phyloP scores from a whole-genome alignment of 1,284 basidiomycete genomes.

The Pholiota adiposa region DNA sequence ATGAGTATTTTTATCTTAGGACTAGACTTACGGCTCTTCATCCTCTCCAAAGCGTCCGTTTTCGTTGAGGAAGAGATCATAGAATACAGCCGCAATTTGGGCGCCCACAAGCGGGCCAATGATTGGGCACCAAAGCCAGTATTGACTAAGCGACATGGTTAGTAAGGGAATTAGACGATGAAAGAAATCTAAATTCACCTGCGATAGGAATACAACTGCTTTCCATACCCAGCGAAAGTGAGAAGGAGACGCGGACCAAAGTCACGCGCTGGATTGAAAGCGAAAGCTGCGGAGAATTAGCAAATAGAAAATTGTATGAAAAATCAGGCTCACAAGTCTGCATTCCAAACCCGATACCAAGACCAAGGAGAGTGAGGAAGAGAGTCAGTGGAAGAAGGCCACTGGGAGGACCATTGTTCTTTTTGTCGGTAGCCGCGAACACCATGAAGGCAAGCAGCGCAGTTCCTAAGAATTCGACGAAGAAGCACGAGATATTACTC shows the following conservation, averaged over 20 bases:
- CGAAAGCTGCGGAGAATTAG: slow-evolving; percentile 41
- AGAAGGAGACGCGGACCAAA: slow-evolving; percentile 58
- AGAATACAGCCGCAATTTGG: slow-evolving; percentile 53
- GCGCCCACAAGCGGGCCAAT: slow-evolving; percentile 63
- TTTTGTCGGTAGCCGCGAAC: slow-evolving; percentile 42
- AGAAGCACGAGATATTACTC: slow-evolving; percentile 41
- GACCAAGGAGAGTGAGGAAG: slow-evolving; percentile 52
- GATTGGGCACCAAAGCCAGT: slow-evolving; percentile 78
- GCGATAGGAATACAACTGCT: slow-evolving; percentile 42
- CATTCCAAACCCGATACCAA: slow-evolving; percentile 54
- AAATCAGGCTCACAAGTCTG: slow-evolving; percentile 54
- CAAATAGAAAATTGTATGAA: no score
- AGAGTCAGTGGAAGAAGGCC: slow-evolving; percentile 53
- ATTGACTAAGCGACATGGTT: slow-evolving; percentile 45
- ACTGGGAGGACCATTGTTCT: slow-evolving; percentile 44
- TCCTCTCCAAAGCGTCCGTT: slow-evolving; percentile 14
- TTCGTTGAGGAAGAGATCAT: slow-evolving; percentile 58
- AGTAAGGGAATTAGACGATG: background rate
- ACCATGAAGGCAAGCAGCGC: slow-evolving; percentile 36
- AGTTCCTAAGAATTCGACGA: slow-evolving; percentile 43
- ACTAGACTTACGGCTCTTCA: background rate
- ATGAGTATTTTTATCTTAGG: background rate
- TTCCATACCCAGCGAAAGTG: slow-evolving; percentile 56
- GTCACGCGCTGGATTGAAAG: slow-evolving; percentile 61
- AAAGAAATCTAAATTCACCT: slow-evolving; percentile 30